phyloP scores from a whole-genome alignment of 257 asterid species.

The Scutellaria barbata region DNA sequence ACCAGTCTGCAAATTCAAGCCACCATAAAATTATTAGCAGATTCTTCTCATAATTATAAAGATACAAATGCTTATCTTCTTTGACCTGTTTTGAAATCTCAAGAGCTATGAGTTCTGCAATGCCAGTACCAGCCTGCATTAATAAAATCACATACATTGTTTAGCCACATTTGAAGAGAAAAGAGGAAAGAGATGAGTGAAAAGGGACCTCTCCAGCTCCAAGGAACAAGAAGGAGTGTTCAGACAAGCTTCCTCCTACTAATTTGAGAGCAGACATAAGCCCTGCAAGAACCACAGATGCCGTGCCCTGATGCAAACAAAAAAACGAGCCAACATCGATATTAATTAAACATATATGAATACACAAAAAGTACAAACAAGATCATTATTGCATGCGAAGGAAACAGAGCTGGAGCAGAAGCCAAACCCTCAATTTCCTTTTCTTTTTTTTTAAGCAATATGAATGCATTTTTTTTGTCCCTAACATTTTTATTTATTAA shows the following conservation, averaged over 20 bases:
- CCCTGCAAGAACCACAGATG: slow-evolving; percentile 85
- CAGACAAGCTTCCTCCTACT: slow-evolving; percentile 74
- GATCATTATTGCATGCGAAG: background rate
- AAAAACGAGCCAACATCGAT: background rate
- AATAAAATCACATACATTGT: slow-evolving; percentile 1
- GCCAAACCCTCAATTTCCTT: background rate
- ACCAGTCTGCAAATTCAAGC: slow-evolving; percentile 62
- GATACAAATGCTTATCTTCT: slow-evolving; percentile 13
- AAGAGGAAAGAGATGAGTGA: background rate
- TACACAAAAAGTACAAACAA: background rate
- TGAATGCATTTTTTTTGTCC: no score
- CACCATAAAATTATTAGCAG: slow-evolving; percentile 7
- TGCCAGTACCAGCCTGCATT: slow-evolving; percentile 95
- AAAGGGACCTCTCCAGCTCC: slow-evolving; percentile 85
- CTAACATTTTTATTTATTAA: no score
- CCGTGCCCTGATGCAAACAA: slow-evolving; percentile 67
- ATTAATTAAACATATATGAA: background rate
- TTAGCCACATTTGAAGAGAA: background rate
- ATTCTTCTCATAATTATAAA: background rate
- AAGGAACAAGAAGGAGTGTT: slow-evolving; percentile 73
- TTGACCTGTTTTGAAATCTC: slow-evolving; percentile 89
- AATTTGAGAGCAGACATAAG: slow-evolving; percentile 63
- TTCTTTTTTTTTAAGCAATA: background rate
- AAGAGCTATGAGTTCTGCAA: slow-evolving; percentile 93
- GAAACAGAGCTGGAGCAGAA: background rate